phyloP scores from a whole-genome alignment of 441 rosid species.

The Gossypium davidsonii region DNA sequence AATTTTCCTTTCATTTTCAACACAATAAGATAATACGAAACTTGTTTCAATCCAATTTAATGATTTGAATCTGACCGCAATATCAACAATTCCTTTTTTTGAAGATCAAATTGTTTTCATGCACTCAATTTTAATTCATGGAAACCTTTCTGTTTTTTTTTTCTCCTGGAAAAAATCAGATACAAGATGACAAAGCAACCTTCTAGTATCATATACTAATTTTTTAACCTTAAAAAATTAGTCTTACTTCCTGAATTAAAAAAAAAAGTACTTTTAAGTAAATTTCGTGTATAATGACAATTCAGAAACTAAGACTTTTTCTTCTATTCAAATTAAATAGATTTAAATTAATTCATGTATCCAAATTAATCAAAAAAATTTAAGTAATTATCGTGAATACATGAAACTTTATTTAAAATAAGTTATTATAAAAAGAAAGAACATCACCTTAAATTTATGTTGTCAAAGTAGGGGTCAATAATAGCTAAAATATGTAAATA shows the following conservation, averaged over 20 bases:
- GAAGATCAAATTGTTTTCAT: slow-evolving; percentile 21
- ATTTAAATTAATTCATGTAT: not conserved
- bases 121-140: not conserved
- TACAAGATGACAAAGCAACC: slow-evolving; percentile 36
- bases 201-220: slow-evolving; percentile 19
- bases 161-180: slow-evolving; percentile 20
- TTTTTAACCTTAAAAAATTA: not conserved
- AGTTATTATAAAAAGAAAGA: too few relatives aligned
- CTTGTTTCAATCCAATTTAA: slow-evolving; percentile 29
- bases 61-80: slow-evolving; percentile 31
- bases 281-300: too few relatives aligned
- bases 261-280: too few relatives aligned
- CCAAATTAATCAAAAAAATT: not conserved
- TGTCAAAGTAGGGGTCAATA: not conserved
- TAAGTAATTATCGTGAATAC: not conserved
- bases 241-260: too few relatives aligned
- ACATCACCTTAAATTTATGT: not conserved
- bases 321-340: too few relatives aligned
- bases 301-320: too few relatives aligned
- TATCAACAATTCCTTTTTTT: slow-evolving; percentile 16
- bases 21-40: not conserved
- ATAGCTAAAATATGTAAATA: not conserved
- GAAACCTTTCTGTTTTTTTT: slow-evolving; percentile 6
- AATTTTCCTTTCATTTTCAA: not conserved
- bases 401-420: too few relatives aligned